Percentiles rank a stretch among this genome's conserved stretches.
Conservation (phyloP, 2,329 filamentous ascomycete species). For the Dendryphion nanum region DNA sequence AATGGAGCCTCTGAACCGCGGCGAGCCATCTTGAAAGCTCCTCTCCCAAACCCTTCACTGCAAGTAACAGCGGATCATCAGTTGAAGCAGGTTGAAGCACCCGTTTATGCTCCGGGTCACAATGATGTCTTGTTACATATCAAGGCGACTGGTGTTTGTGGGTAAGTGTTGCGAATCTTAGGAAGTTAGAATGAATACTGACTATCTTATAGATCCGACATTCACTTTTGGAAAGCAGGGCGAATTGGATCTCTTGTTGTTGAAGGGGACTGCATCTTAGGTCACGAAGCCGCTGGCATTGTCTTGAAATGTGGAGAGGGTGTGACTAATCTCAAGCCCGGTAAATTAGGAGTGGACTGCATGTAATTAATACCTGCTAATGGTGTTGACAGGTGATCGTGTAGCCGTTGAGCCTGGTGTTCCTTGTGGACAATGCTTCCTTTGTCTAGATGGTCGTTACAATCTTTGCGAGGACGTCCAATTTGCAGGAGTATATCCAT, state of each 20-base stretch:
- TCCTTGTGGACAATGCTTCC: conserved; percentile 60
- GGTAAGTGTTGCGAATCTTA: conserved; percentile 47
- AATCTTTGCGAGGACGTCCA: conserved; percentile 63
- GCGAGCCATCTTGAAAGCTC: conserved; percentile 18
- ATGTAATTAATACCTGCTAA: no score
- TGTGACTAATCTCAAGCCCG: conserved; percentile 52
- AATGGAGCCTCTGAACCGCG: conserved; percentile 10
- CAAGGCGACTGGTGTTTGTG: conserved; percentile 64
- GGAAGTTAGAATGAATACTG: no score
- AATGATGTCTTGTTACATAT: conserved; percentile 62
- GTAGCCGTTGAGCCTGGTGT: conserved; percentile 68
- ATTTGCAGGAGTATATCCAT: conserved; percentile 62
- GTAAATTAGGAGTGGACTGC: no score
- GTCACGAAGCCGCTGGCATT: conserved; percentile 63
- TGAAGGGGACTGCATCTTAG: conserved; percentile 63
- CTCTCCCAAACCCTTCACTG: conserved; percentile 52
- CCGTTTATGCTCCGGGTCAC: conserved; percentile 52
- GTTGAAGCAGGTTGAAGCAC: conserved; percentile 57
- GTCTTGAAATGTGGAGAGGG: conserved; percentile 58
- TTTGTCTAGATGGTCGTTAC: conserved; percentile 60
- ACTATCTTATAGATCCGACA: conserved; percentile 58
- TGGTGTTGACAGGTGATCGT: conserved; percentile 54
- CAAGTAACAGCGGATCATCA: conserved; percentile 61
- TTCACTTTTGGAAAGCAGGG: conserved; percentile 68
- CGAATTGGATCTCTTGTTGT: conserved; percentile 63